Percentiles rank a stretch among this genome's conserved stretches.
phyloP scores from a whole-genome alignment of 805 yeast genomes.

The Scheffersomyces ergatensis region DNA sequence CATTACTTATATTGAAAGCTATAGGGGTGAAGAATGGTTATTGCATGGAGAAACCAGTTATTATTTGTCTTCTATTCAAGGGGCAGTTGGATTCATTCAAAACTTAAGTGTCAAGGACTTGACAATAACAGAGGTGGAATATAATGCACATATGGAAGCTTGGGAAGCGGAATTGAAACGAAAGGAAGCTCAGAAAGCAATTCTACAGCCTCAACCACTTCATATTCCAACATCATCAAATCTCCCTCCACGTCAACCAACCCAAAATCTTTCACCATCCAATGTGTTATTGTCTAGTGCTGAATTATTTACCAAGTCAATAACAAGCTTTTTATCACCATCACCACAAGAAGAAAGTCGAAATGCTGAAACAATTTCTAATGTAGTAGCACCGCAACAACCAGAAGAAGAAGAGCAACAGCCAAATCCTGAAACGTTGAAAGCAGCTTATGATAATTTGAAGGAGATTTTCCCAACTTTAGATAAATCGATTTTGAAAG shows the following conservation, averaged over 20 bases:
- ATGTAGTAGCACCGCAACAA: background rate
- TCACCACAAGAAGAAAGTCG: slow-evolving; percentile 28
- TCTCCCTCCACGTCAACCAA: slow-evolving; percentile 2
- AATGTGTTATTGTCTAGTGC: slow-evolving; percentile 44
- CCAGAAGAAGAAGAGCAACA: background rate
- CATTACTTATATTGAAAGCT: slow-evolving; percentile 79
- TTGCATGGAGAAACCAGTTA: slow-evolving; percentile 85
- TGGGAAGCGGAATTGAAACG: slow-evolving; percentile 39
- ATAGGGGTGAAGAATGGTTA: slow-evolving; percentile 70
- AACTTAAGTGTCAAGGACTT: slow-evolving; percentile 56
- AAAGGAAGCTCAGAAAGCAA: slow-evolving; percentile 1
- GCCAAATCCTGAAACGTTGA: background rate
- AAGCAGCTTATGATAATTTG: slow-evolving; percentile 43
- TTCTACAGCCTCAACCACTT: slow-evolving; percentile 18
- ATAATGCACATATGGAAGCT: slow-evolving; percentile 52
- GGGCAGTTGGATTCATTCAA: slow-evolving; percentile 79
- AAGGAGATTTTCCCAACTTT: slow-evolving; percentile 73
- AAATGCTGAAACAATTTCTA: slow-evolving; percentile 16
- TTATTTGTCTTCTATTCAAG: slow-evolving; percentile 85
- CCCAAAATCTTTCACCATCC: slow-evolving; percentile 30
- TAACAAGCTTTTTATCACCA: slow-evolving; percentile 39
- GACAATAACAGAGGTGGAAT: slow-evolving; percentile 61
- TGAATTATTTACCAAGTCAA: slow-evolving; percentile 49
- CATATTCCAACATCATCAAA: slow-evolving; percentile 7
- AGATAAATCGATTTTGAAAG: slow-evolving; percentile 66